phyloP scores from a whole-genome alignment of 345 rosid species.

The Hibiscus mutabilis region DNA sequence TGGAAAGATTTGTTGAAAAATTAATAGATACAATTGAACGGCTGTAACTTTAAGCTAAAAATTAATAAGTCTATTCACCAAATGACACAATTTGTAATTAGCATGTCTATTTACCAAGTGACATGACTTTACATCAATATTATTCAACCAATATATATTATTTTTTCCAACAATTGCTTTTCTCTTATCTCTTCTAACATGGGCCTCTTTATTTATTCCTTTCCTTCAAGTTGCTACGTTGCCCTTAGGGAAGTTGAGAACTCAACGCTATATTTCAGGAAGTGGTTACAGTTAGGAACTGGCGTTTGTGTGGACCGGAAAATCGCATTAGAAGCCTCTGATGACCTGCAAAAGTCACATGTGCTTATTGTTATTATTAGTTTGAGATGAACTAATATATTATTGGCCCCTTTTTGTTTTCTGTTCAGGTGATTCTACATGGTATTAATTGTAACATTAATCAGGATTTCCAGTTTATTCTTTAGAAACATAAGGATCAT shows the following conservation, averaged over 20 bases:
- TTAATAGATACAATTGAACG: no score
- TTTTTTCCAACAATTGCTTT: no score
- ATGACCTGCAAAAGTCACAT: constrained; percentile 82
- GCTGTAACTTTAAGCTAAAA: no score
- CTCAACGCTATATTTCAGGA: constrained; percentile 58
- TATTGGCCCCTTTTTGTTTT: neutral
- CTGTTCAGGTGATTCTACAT: neutral
- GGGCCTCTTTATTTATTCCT: constrained; percentile 4
- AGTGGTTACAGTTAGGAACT: constrained; percentile 72
- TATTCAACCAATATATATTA: no score
- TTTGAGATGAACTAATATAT: neutral
- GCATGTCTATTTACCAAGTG: no score
- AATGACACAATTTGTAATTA: no score
- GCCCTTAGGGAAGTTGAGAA: constrained; percentile 86
- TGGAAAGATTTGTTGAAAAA: no score
- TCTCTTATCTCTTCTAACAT: constrained; percentile 10
- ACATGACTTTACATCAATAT: no score
- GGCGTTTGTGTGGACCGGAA: constrained; percentile 71
- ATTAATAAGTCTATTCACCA: no score
- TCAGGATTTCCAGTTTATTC: neutral
- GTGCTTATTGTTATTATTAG: constrained; percentile 26
- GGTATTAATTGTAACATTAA: neutral
- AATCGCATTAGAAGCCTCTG: constrained; percentile 82
- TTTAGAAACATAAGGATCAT: no score
- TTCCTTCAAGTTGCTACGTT: constrained; percentile 65